Evolutionary conservation across 2,329 filamentous ascomycete species (phyloP), one percentile per base, ranked within the genome.

Genomic region (Chrysoporthe puriensis): DNA sequence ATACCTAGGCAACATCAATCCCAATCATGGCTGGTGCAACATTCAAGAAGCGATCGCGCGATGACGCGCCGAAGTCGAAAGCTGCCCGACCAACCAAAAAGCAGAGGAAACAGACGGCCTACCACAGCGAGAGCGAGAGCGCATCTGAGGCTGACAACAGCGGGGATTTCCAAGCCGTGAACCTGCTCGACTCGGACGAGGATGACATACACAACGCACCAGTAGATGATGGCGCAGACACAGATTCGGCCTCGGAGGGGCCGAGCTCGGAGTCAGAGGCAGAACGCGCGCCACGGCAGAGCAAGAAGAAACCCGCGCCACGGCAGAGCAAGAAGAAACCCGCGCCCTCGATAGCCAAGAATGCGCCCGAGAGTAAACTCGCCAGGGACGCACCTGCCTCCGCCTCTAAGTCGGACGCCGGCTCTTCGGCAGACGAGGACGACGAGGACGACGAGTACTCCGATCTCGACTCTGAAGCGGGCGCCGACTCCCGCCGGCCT

Each of bases 141-240:
- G 72, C 73, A 34, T 60, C 67, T 14, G 69, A 69, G 40, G 42
- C 60, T 26, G 72, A 74, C 44, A 73, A 78, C n/a, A 79, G 79
- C 9, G 75, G 79, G 5, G 79, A 80, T 63, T 86, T 86, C 74
- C 77, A 81, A 42, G 81, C 85, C 2, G 83, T 86, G 70, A 82
- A 86, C 71, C 78, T 88, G 18, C 79, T 86, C 62, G 85, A 87
- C 73, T 87, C 85, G 5, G 85, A 88, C 72, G 74, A 81, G n/a
- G 85, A 87, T 66, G 84, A 87, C 64, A 80, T 88, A 63, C 82
- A 86, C 72, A 84, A 86, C 71, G 82, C 82, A 54, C 75, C 77
- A 6, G 84, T 82, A 21, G 85, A 88, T 68, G 84, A 87, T 54
- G 79, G 81, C 54, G 79, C 77, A 18, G 68, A 71, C 36, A 70